Percentiles rank a stretch among this genome's conserved stretches.
Conservation (phyloP, 768 basidiomycete species). For the Tricholoma sp. region DNA sequence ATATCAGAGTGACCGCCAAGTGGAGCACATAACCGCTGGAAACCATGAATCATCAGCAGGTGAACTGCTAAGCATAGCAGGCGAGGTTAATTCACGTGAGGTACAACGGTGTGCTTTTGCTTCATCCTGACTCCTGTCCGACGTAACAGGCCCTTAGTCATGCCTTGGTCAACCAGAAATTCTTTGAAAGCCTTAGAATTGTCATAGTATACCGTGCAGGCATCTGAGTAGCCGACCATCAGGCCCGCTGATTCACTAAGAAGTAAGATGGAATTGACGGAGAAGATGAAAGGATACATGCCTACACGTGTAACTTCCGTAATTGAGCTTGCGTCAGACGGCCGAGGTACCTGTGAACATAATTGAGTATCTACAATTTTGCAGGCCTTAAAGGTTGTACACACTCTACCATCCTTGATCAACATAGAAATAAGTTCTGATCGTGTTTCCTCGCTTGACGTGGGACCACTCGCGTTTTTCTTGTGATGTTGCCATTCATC, state of each 20-base stretch:
- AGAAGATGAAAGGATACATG: neutral
- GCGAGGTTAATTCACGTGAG: conserved; percentile 28
- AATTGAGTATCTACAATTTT: neutral
- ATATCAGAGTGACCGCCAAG: neutral
- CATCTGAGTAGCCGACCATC: neutral
- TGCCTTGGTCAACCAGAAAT: conserved; percentile 27
- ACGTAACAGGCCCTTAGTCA: conserved; percentile 18
- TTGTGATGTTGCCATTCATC: neutral
- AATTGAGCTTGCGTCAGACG: neutral
- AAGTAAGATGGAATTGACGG: neutral
- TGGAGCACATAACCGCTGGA: neutral
- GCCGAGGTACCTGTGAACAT: neutral
- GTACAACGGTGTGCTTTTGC: conserved; percentile 28
- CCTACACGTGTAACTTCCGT: neutral
- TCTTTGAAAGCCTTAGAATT: conserved; percentile 29
- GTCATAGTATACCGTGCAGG: conserved; percentile 20
- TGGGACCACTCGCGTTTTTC: neutral
- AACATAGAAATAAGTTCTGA: neutral
- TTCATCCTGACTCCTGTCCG: conserved; percentile 2
- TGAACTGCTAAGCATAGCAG: neutral
- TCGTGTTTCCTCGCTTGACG: neutral
- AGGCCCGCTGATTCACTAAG: neutral
- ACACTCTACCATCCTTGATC: neutral
- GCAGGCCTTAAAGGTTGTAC: neutral
- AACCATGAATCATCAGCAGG: neutral